Evolutionary conservation across 2,329 filamentous ascomycete species (phyloP), one percentile per base, ranked within the genome.

Genomic region (Pseudocercospora vitis): DNA sequence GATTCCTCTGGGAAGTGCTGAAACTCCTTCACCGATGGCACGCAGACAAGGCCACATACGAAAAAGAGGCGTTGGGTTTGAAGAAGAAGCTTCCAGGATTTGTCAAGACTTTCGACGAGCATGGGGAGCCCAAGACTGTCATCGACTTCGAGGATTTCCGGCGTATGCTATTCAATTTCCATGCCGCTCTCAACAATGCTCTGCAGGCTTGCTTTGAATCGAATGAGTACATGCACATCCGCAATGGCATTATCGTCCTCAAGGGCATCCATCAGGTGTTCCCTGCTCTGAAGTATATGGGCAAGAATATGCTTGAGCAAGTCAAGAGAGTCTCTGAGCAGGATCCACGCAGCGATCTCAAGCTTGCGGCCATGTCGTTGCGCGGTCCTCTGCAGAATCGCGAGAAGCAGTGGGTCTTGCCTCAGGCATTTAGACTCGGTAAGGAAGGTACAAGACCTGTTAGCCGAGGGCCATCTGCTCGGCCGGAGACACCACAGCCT

Each of bases 151-250:
- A 91, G 60, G 85, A 90, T 50, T 99, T 95, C 76, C 86, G 90
- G 46, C 86, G 89, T 62, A 75, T 95, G 48, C 78, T 96, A 26
- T 94, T 88, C 76, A 88, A 89, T 63, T 97, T 92, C 91, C 95
- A 99, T 71, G 85, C 87, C 64, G 84, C 88, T 59, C 75, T 99
- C 37, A 88, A 87, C 63, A 82, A 77, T 46, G 89, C 92, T 2
- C 76, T 99, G 50, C 91, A 91, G 68, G 81, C 81, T 31, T 96
- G 92, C 68, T 79, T 99, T 42, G 83, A 84, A 14, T 86, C 87
- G 23, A 85, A 83, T 26, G 92, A 97, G 72, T 99, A 94, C 82
- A 96, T 96, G 87, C 91, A 96, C 70, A 95, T 97, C 68, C 86
- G 92, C 51, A 99, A 99, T 69, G 90, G 91, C 39, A 95, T 97